Evolutionary conservation across 2,329 filamentous ascomycete species (phyloP), one percentile per base, ranked within the genome.

Genomic region (Magnaporthales sp.): DNA sequence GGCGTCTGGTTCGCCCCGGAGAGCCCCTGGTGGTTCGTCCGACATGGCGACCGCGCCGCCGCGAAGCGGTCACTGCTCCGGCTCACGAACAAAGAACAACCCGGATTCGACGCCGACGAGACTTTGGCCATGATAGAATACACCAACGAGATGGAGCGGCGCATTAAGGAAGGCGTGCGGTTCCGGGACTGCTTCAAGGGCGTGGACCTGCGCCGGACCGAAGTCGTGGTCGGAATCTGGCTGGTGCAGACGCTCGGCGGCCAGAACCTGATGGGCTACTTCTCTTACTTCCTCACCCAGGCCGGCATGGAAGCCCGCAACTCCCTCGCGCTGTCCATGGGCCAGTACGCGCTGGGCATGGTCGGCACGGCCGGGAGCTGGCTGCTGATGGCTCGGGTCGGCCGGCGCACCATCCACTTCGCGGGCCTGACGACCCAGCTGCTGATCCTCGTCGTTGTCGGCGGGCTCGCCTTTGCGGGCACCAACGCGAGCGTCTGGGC

Each of bases 101-200:
- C 65, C 51, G 71, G 63, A 13, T 68, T 68, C 24, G 63, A 71
- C 24, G 66, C 66, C 32, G 71, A 70, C n/a, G 71, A 73, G 56
- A 69, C 69, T 0, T 64, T 74, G 5, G 72, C 73, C 4, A 72
- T 74, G 69, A 73, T 74, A 66, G 65, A 71, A 22, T 71, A 74
- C 60, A 74, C 73, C 3, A 63, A 85, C 68, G 78, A 81, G 71
- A 72, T 81, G 67, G 82, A 84, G 70, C 79, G 79, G 70, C 70
- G 75, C 26, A 68, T 78, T 61, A 78, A 78, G 8, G 75, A 75
- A 8, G 82, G 83, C 1, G 77, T 79, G 0, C 75, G 71, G 0
- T 86, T 85, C 70, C 68, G 69, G 15, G 82, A 86, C 71, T 83
- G 82, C 71, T 86, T 87, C 76, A 79, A 75, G 46, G 81, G 82